These are phyloP conservation scores for Pseudomonodictys pantanalensis DNA, from an alignment of 495 filamentous ascomycete species.

Conservation along the genomic window DNA sequence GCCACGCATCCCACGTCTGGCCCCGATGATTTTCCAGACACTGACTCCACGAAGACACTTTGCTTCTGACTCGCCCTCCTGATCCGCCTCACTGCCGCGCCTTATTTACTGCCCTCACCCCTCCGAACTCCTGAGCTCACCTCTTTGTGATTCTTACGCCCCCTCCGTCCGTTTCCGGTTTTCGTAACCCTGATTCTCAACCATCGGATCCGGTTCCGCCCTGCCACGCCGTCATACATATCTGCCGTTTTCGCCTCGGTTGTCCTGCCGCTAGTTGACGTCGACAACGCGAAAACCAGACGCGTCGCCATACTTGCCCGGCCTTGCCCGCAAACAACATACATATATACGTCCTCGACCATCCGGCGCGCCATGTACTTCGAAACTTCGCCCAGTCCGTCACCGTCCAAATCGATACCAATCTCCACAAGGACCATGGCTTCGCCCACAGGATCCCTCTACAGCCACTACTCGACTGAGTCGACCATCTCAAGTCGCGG, in stretches of 20 bases:
- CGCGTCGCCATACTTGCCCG: conserved; percentile 9
- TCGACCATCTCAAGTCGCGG: conserved; percentile 15
- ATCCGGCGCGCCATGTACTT: conserved; percentile 29
- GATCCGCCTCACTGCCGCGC: not conserved
- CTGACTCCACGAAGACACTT: not conserved
- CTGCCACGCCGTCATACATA: conserved; percentile 5
- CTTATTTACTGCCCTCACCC: not conserved
- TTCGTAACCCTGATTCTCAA: not conserved
- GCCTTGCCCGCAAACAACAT: not conserved
- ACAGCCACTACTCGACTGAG: conserved; percentile 26
- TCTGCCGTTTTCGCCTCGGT: conserved; percentile 1
- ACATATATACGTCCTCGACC: conserved; percentile 2
- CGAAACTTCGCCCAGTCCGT: conserved; percentile 32
- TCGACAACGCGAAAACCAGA: not conserved
- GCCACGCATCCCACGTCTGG: not conserved
- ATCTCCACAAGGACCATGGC: conserved; percentile 30
- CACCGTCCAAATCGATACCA: conserved; percentile 33
- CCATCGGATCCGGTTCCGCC: conserved; percentile 6
- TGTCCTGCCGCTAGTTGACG: conserved; percentile 1
- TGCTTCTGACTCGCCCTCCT: conserved; percentile 25
- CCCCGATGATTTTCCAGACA: not conserved
- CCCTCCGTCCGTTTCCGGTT: not conserved
- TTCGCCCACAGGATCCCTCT: conserved; percentile 24
- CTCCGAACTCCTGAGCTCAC: not conserved
- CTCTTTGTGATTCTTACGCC: not conserved